These are phyloP conservation scores for Aspergillus chevalieri DNA, from an alignment of 2,329 filamentous ascomycete species.

Conservation along the genomic window DNA sequence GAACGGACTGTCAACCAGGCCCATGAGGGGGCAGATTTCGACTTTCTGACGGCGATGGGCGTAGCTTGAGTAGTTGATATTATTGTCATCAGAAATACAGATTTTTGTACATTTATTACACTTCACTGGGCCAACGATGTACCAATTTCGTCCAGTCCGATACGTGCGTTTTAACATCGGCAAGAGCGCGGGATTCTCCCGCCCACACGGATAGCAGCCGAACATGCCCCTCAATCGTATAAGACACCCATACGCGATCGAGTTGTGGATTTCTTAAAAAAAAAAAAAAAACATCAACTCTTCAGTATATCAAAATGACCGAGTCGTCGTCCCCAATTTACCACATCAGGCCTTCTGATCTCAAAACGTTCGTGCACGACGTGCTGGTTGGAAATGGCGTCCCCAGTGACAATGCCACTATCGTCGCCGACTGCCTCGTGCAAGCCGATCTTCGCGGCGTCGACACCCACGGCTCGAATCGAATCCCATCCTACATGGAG, in stretches of 20 bases:
- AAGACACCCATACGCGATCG: neutral
- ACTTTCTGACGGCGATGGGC: slow-evolving; percentile 26
- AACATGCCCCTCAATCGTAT: neutral
- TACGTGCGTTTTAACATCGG: neutral
- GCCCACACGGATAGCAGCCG: neutral
- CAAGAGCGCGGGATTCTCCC: neutral
- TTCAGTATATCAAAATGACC: neutral
- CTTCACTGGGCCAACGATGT: neutral
- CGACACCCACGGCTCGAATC: slow-evolving; percentile 72
- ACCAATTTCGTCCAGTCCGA: neutral
- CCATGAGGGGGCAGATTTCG: slow-evolving; percentile 37
- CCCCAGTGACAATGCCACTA: slow-evolving; percentile 51
- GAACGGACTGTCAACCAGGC: slow-evolving; percentile 39
- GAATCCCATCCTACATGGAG: slow-evolving; percentile 70
- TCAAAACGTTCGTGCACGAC: slow-evolving; percentile 17
- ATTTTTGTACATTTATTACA: neutral
- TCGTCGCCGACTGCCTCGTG: slow-evolving; percentile 63
- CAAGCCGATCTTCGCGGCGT: slow-evolving; percentile 71
- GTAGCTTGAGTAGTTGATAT: neutral
- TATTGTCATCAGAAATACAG: neutral
- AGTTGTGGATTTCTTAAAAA: neutral
- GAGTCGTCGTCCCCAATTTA: neutral
- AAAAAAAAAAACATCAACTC: neutral
- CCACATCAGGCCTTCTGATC: neutral
- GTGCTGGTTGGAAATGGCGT: slow-evolving; percentile 48